Evolutionary conservation across 352 stramenopile species (phyloP).

Genomic region (Globisporangium middletonii): DNA sequence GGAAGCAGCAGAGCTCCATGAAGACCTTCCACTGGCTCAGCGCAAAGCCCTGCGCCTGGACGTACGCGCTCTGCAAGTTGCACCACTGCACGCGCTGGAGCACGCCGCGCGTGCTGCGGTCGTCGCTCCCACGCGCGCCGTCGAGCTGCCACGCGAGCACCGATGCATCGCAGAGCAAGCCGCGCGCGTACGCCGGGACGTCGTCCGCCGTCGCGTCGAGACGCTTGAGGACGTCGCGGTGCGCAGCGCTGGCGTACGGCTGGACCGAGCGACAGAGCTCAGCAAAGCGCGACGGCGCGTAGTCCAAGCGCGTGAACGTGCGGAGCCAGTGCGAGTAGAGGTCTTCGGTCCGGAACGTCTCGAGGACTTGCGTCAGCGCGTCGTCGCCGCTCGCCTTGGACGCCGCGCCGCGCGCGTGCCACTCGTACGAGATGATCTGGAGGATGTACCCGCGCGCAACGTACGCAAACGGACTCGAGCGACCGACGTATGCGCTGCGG

Average conservation of each 20-base stretch:
- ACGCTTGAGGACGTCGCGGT: slow-evolving; percentile 6
- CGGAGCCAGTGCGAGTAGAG: slow-evolving; percentile 65
- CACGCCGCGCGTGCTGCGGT: slow-evolving; percentile 1
- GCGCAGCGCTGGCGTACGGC: slow-evolving; percentile 10
- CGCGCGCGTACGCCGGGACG: slow-evolving; percentile 17
- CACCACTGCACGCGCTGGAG: slow-evolving; percentile 44
- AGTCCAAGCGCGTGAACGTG: slow-evolving; percentile 59
- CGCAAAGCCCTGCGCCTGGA: slow-evolving; percentile 46
- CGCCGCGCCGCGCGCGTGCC: slow-evolving; percentile 31
- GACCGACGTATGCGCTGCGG: slow-evolving; percentile 30
- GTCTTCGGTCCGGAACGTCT: slow-evolving; percentile 54
- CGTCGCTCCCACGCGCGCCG: not conserved
- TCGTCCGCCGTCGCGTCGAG: slow-evolving; percentile 15
- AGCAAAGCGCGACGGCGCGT: slow-evolving; percentile 23
- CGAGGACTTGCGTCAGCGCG: slow-evolving; percentile 37
- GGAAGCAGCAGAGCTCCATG: slow-evolving; percentile 63
- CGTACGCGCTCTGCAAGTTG: slow-evolving; percentile 45
- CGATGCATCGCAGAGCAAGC: slow-evolving; percentile 13
- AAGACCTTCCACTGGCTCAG: slow-evolving; percentile 60
- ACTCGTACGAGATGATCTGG: slow-evolving; percentile 58
- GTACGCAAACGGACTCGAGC: slow-evolving; percentile 53
- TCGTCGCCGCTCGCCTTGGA: slow-evolving; percentile 23
- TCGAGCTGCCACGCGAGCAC: slow-evolving; percentile 22
- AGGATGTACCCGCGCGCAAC: slow-evolving; percentile 53
- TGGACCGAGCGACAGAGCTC: slow-evolving; percentile 17